These are phyloP conservation scores for Ceratorhiza oryzae-sativae DNA, from an alignment of 1,284 basidiomycete genomes.

Conservation along the genomic window DNA sequence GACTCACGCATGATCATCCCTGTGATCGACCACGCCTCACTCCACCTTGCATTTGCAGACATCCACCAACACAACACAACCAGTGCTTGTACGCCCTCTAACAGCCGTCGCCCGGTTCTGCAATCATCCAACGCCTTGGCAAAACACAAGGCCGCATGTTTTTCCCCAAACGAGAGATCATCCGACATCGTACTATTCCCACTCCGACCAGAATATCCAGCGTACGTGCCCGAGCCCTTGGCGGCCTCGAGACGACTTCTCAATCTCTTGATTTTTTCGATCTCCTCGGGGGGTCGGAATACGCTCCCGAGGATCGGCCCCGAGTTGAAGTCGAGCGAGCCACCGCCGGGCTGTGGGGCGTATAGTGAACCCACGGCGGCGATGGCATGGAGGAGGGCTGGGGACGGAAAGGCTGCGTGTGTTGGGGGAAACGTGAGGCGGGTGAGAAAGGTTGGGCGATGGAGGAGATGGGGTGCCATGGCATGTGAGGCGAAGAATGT, in stretches of 20 bases:
- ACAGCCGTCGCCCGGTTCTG: slow-evolving; percentile 9
- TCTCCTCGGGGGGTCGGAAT: slow-evolving; percentile 25
- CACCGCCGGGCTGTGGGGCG: slow-evolving; percentile 44
- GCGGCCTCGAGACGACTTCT: slow-evolving; percentile 15
- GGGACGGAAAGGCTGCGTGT: slow-evolving; percentile 52
- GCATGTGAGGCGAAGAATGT: slow-evolving; percentile 51
- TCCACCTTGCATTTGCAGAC: slow-evolving; percentile 31
- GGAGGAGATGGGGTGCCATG: slow-evolving; percentile 49
- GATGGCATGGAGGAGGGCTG: slow-evolving; percentile 53
- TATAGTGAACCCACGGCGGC: slow-evolving; percentile 51
- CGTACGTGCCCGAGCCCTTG: slow-evolving; percentile 13
- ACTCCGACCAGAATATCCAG: slow-evolving; percentile 1
- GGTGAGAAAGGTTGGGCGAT: slow-evolving; percentile 49
- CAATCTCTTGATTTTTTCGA: slow-evolving; percentile 27
- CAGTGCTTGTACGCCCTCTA: slow-evolving; percentile 22
- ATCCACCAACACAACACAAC: slow-evolving; percentile 34
- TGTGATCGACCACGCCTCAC: slow-evolving; percentile 34
- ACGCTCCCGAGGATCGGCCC: slow-evolving; percentile 35
- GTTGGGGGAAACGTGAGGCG: slow-evolving; percentile 53
- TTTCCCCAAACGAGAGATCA: slow-evolving; percentile 28
- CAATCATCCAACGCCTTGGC: slow-evolving; percentile 34
- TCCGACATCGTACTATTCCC: background rate
- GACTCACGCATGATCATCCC: slow-evolving; percentile 39
- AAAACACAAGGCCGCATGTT: slow-evolving; percentile 32
- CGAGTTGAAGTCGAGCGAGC: slow-evolving; percentile 32